Percentiles rank a stretch among this genome's conserved stretches.
Evolutionary conservation across 176 grass and related monocot genomes (phyloP).

Genomic region (Eremochloa ophiuroides): DNA sequence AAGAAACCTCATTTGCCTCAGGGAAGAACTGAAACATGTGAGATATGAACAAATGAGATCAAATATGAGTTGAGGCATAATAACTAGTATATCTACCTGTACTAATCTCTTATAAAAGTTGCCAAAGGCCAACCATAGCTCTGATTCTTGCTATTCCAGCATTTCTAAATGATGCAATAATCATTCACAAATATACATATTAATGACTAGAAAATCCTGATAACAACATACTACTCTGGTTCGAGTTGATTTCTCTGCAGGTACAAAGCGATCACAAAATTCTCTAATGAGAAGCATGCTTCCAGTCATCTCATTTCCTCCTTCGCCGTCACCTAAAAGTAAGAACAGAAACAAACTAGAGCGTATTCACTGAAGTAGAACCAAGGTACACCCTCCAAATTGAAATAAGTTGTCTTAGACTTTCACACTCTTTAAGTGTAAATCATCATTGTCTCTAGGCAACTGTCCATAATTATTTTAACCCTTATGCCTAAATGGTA

Average conservation of each 20-base stretch:
- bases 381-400: neutral
- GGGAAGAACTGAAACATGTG: slow-evolving; percentile 79
- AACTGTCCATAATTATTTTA: neutral
- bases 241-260: slow-evolving; percentile 68
- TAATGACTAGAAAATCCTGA: slow-evolving; percentile 3
- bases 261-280: slow-evolving; percentile 73
- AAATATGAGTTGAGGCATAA: neutral
- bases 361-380: slow-evolving; percentile 13
- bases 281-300: slow-evolving; percentile 91
- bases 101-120: neutral
- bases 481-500: neutral
- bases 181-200: neutral
- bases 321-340: slow-evolving; percentile 78
- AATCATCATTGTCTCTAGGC: neutral
- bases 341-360: slow-evolving; percentile 12
- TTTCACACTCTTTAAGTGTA: neutral
- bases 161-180: neutral
- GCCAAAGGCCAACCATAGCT: neutral
- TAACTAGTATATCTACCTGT: neutral
- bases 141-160: neutral
- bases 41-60: slow-evolving; percentile 2
- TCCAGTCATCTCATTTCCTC: slow-evolving; percentile 98
- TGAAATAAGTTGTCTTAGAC: neutral
- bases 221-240: slow-evolving; percentile 72
- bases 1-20: slow-evolving; percentile 85